phyloP scores from a whole-genome alignment of 352 stramenopile species.

The Elongisporangium prolatum region DNA sequence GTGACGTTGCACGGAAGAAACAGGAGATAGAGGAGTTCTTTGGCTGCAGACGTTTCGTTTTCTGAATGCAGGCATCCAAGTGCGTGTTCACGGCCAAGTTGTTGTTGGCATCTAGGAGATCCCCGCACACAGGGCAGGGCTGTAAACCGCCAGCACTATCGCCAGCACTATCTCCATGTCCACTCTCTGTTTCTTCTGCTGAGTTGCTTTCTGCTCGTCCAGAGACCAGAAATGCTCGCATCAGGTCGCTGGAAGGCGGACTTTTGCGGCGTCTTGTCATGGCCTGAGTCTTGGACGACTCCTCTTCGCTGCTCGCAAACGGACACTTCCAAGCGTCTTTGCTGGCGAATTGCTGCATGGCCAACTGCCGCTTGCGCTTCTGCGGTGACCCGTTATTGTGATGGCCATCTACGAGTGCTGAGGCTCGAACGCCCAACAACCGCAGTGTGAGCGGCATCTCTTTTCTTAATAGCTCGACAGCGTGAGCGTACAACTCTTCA shows the following conservation, averaged over 20 bases:
- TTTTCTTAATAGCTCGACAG: constrained; percentile 48
- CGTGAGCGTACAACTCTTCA: constrained; percentile 39
- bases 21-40: background rate
- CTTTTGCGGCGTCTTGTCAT: background rate
- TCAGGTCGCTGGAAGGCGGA: background rate
- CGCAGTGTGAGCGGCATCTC: constrained; percentile 65
- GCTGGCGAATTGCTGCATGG: constrained; percentile 40
- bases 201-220: constrained; percentile 2
- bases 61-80: constrained; percentile 46
- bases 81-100: constrained; percentile 60
- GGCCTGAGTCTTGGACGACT: background rate
- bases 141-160: constrained; percentile 12
- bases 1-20: background rate
- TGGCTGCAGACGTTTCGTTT: background rate
- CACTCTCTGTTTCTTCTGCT: constrained; percentile 6
- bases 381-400: constrained; percentile 1
- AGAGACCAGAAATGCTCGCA: background rate
- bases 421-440: constrained; percentile 60
- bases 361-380: constrained; percentile 30
- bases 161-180: constrained; percentile 12
- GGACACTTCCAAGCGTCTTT: constrained; percentile 1
- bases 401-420: constrained; percentile 30
- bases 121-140: constrained; percentile 56
- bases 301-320: background rate
- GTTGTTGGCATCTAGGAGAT: constrained; percentile 42